Percentiles rank a stretch among this genome's conserved stretches.
Evolutionary conservation across 495 filamentous ascomycete genomes (phyloP).

Genomic region (Staphylotrichum longicolle): DNA sequence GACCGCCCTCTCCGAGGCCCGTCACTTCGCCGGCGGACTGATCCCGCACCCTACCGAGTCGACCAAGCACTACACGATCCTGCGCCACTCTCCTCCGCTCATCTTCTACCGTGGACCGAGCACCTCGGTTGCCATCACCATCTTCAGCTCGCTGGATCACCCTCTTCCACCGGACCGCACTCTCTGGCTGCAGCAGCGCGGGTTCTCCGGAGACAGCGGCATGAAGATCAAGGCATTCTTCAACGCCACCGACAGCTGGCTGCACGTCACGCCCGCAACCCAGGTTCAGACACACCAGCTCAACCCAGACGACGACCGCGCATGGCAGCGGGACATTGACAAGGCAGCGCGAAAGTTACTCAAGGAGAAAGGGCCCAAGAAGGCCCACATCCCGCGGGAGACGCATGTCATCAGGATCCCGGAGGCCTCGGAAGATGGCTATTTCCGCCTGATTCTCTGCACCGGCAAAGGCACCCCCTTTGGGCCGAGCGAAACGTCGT

Average conservation of each 20-base stretch:
- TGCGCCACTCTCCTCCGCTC: conserved; percentile 62
- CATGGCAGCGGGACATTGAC: conserved; percentile 65
- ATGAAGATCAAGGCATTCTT: conserved; percentile 63
- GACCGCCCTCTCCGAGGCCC: conserved; percentile 53
- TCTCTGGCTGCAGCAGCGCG: conserved; percentile 64
- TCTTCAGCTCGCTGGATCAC: conserved; percentile 53
- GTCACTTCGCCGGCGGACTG: conserved; percentile 62
- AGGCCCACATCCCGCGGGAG: conserved; percentile 55
- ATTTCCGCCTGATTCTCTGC: conserved; percentile 64
- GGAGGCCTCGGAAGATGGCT: conserved; percentile 60
- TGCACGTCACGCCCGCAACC: conserved; percentile 60
- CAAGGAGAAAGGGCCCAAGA: conserved; percentile 38
- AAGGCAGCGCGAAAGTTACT: conserved; percentile 54
- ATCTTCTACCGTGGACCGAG: conserved; percentile 62
- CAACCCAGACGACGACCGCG: conserved; percentile 53
- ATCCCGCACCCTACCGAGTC: conserved; percentile 61
- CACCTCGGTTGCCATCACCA: conserved; percentile 60
- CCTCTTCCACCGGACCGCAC: conserved; percentile 57
- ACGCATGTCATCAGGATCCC: conserved; percentile 64
- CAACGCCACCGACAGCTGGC: conserved; percentile 55
- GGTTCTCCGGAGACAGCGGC: conserved; percentile 65
- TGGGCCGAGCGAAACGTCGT: conserved; percentile 9
- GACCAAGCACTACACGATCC: conserved; percentile 63
- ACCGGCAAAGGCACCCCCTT: conserved; percentile 41
- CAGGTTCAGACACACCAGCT: conserved; percentile 47